Conservation (phyloP, 352 stramenopile species). For the Globisporangium nunn region DNA sequence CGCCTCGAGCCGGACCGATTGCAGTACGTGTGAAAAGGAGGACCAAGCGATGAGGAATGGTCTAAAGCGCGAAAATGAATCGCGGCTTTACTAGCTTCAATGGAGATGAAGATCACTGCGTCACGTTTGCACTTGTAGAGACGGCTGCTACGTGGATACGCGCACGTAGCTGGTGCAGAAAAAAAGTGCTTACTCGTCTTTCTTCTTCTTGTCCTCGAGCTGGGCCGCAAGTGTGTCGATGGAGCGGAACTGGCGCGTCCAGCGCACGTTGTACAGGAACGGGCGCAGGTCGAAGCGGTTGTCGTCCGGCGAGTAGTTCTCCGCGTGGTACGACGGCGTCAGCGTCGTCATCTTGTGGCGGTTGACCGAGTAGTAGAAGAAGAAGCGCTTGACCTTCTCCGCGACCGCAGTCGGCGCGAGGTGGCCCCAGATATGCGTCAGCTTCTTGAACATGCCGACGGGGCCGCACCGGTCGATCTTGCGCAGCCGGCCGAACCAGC, state of each 20-base stretch:
- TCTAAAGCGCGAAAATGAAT: background rate
- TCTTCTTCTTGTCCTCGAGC: constrained; percentile 35
- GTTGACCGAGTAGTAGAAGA: constrained; percentile 96
- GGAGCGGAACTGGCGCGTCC: constrained; percentile 92
- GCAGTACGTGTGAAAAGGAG: constrained; percentile 7
- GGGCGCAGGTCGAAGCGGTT: constrained; percentile 98
- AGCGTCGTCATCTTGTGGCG: constrained; percentile 99
- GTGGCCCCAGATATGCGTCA: constrained; percentile 86
- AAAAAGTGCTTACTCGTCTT: background rate
- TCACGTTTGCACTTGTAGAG: background rate
- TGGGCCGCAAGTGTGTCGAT: constrained; percentile 90
- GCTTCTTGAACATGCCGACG: constrained; percentile 91
- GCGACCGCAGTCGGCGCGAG: constrained; percentile 71
- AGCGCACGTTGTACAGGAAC: constrained; percentile 96
- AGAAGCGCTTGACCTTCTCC: constrained; percentile 95
- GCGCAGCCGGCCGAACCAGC: constrained; percentile 92
- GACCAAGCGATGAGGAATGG: background rate
- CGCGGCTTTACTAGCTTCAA: no score
- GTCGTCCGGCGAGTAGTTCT: constrained; percentile 98
- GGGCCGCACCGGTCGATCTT: constrained; percentile 95
- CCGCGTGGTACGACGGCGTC: constrained; percentile 97
- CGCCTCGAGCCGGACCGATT: constrained; percentile 24
- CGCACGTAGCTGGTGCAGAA: background rate
- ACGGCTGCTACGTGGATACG: background rate
- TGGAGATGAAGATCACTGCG: no score